Base-by-base conservation (phyloP, 164 flowering plant genomes). In the Hamamelis virginiana region DNA sequence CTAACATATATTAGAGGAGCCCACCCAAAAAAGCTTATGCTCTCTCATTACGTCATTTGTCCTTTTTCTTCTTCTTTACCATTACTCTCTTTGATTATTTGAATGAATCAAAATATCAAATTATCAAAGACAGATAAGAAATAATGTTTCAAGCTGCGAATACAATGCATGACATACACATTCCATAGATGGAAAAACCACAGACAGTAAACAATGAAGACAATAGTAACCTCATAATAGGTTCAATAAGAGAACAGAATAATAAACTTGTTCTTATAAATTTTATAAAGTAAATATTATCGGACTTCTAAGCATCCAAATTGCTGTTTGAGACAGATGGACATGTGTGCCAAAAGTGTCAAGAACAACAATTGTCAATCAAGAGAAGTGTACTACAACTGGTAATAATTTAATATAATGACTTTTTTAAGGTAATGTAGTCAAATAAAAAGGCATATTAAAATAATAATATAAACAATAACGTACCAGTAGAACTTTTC, bases 401-500 rank as follows among this genome's bases (percentile, higher is more conserved):
- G 18, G 18, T 50, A 1, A 14, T 50, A 50, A n/a, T 12, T 50
- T 50, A 50, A 18, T 8, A 1, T 1, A 50, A 50, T 15, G 53
- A 50, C 1, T 50, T 15, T 5, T 50, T 12, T 1, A 16, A 22
- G 14, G 52, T 22, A 55, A 61, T n/a, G 23, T 41, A 2, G 43
- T 61, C 64, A 22, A 33, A 33, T 33, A 6, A 33, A 33, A 33
- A 6, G 2, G 41, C 41, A 33, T 33, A 33, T 33, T 33, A 33
- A 33, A 33, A 33, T 33, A 33, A 2, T 33, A 2, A 2, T 2
- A 33, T 2, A 33, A 62, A 56, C 4, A 38, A 9, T 14, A 25
- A 71, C 68, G 8, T 81, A 91, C 98, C 98, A 94, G 83, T 89
- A 92, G 65, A 94, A 94, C 71, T 94, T 91, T 1, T 92, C 97